Evolutionary conservation across 495 filamentous ascomycete genomes (phyloP), one percentile per base, ranked within the genome.

Genomic region (Mytilinidion resinicola): DNA sequence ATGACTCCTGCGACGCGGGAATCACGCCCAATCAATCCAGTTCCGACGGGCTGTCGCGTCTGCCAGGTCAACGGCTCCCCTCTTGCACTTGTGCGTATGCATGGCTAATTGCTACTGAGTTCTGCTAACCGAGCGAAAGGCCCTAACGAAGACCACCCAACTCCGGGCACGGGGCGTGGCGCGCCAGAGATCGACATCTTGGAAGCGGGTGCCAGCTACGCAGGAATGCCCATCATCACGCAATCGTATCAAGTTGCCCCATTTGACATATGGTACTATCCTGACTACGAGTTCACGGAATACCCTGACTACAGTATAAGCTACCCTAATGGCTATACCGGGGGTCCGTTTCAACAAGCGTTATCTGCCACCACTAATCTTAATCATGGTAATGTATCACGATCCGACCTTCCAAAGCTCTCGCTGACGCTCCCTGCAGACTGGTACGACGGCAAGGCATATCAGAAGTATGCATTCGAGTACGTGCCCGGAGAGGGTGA

Each of bases 171-270:
- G 44, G 84, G 87, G 33, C 80, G 87, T n/a, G 81, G 83, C 49
- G 83, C 87, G 0, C 87, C 87, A 0, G 87, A 91, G 73, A 87
- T 91, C 47, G 87, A 90, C 76, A 84, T 82, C 14, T 73, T 89
- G 20, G 87, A 90, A 73, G 87, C 84, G 14, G 87, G 80, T 64
- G 82, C 82, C 34, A 76, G 69, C 17, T 73, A 74, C n/a, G 66
- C 87, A n/a, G 79, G 80, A 33, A 69, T 76, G 17, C 69, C 75
- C 6, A 68, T 68, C 21, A 72, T 72, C 10, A 72, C 72, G 0
- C 88, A 91, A 61, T 88, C 83, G 73, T 76, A 80, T 55, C 88
- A 91, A 66, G 75, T 85, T 56, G 88, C 87, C 4, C 87, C 87
- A 3, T 91, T 89, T 63, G 87, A 89, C 66, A 76, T 88, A 44